These are phyloP conservation scores for Gentiana macrophylla DNA, from an alignment of 257 asterid genomes.

Conservation along the genomic window DNA sequence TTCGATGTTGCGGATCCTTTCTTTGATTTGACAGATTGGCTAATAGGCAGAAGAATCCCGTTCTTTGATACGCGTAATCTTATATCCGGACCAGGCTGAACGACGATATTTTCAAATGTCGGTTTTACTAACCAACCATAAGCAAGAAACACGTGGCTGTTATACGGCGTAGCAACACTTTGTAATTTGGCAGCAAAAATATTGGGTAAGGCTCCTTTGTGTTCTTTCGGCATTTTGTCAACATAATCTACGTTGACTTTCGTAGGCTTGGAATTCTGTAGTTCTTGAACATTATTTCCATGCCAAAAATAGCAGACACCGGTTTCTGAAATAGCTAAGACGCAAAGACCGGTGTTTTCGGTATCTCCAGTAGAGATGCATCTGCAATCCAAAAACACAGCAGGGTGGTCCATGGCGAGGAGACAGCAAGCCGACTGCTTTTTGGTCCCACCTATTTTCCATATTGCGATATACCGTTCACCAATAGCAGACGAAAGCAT, in stretches of 20 bases:
- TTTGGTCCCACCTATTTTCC: conserved; percentile 74
- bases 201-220: conserved; percentile 43
- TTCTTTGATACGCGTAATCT: conserved; percentile 42
- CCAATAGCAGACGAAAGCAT: conserved; percentile 72
- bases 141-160: conserved; percentile 59
- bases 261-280: conserved; percentile 57
- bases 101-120: conserved; percentile 58
- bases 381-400: conserved; percentile 67
- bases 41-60: conserved; percentile 61
- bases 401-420: conserved; percentile 90
- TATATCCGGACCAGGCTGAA: conserved; percentile 63
- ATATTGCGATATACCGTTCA: conserved; percentile 69
- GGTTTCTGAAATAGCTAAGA: conserved; percentile 77
- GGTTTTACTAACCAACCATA: conserved; percentile 78
- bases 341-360: conserved; percentile 45
- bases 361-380: conserved; percentile 19
- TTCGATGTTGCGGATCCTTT: conserved; percentile 27
- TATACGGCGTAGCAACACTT: conserved; percentile 29
- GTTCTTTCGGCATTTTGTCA: conserved; percentile 36
- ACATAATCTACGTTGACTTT: conserved; percentile 44
- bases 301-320: conserved; percentile 92
- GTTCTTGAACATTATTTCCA: conserved; percentile 50
- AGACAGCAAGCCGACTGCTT: conserved; percentile 46
- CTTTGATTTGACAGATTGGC: conserved; percentile 46
- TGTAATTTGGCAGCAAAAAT: conserved; percentile 82